phyloP scores from a whole-genome alignment of 805 yeast genomes.

The Kazachstania psychrophila region DNA sequence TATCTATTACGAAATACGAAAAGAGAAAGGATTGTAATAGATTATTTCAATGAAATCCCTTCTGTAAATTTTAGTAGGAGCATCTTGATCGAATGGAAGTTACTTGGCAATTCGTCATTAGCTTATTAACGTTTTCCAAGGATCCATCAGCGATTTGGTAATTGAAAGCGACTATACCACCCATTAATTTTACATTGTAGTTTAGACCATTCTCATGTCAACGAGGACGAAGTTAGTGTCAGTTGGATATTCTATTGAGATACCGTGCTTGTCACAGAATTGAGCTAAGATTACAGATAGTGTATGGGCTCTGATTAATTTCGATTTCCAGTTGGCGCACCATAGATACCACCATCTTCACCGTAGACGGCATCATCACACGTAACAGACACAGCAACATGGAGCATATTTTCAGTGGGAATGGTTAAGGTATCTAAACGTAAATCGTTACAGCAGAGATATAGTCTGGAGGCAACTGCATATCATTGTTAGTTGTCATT shows the following conservation, averaged over 20 bases:
- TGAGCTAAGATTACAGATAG: conserved; percentile 43
- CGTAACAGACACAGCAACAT: conserved; percentile 47
- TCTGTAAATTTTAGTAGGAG: conserved; percentile 41
- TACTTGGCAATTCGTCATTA: conserved; percentile 44
- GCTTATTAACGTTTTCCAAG: conserved; percentile 49
- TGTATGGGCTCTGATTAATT: conserved; percentile 38
- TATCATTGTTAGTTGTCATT: too few relatives aligned
- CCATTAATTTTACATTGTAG: conserved; percentile 54
- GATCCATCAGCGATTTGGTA: conserved; percentile 51
- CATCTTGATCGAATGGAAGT: conserved; percentile 43
- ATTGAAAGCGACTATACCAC: conserved; percentile 75
- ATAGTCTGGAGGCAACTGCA: conserved; percentile 23
- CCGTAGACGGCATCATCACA: conserved; percentile 85
- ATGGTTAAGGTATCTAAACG: conserved; percentile 86
- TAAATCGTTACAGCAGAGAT: conserved; percentile 38
- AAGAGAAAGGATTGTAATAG: too few relatives aligned
- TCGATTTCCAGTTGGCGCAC: conserved; percentile 76
- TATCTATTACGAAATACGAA: too few relatives aligned
- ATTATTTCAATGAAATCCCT: conserved; percentile 31
- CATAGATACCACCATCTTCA: conserved; percentile 85
- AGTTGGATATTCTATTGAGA: conserved; percentile 60
- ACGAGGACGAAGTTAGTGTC: conserved; percentile 79
- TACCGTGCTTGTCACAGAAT: conserved; percentile 44
- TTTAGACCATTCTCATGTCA: conserved; percentile 51
- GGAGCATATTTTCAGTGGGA: conserved; percentile 67